Conservation (phyloP, 805 yeast species). For the Suhomyces pyralidae region DNA sequence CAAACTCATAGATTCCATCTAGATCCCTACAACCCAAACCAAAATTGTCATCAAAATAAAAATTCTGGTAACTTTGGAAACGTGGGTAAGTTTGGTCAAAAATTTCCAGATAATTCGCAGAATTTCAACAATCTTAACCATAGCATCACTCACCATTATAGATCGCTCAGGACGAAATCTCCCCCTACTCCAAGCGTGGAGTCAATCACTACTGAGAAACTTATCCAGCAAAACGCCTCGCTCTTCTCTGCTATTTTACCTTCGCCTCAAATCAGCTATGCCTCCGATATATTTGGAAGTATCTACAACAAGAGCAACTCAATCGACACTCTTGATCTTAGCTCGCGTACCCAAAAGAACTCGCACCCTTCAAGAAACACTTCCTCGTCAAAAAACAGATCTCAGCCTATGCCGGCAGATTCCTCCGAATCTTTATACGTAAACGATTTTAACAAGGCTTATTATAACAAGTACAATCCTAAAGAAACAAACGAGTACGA, state of each 20-base stretch:
- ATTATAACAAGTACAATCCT: constrained; percentile 12
- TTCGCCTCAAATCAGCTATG: constrained; percentile 37
- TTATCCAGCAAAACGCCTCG: constrained; percentile 31
- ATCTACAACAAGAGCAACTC: constrained; percentile 2
- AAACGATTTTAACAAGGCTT: constrained; percentile 22
- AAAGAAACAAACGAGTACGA: constrained; percentile 7
- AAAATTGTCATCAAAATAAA: background rate
- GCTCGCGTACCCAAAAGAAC: background rate
- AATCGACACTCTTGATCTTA: background rate
- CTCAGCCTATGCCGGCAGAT: background rate
- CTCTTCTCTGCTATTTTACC: constrained; percentile 34
- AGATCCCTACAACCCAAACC: background rate
- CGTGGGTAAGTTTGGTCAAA: too few relatives aligned
- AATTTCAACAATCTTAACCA: background rate
- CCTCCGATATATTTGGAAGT: constrained; percentile 28
- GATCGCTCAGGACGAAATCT: background rate
- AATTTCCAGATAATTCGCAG: too few relatives aligned
- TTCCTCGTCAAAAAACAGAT: background rate
- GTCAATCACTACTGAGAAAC: constrained; percentile 26
- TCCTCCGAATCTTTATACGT: constrained; percentile 10
- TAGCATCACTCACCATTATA: background rate
- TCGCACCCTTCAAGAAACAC: background rate
- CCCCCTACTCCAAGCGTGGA: constrained; percentile 2
- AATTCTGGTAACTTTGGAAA: background rate
- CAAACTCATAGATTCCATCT: background rate